Base-by-base conservation (phyloP, 495 filamentous ascomycete species). In the Friedmanniomyces simplex region DNA sequence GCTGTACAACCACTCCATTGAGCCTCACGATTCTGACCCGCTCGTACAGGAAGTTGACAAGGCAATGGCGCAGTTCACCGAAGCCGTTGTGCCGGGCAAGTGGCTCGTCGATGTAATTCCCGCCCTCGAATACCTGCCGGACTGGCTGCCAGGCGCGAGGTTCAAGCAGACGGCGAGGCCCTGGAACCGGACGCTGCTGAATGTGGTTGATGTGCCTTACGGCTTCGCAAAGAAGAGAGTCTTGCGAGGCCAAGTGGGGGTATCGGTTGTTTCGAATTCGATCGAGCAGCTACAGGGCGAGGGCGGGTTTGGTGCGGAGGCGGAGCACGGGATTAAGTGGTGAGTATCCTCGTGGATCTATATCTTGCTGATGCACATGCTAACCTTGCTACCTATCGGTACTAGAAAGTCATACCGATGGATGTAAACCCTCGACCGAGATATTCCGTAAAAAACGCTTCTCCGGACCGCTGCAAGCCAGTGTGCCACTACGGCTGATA, bases 301-400 rank as follows among this genome's bases (percentile, higher is more conserved):
- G 0, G 52, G 61, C 0, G 61, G 64, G 5, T 57, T 55, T 0
- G 60, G 66, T 6, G 65, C 65, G 0, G 65, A 74, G 25, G 66
- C 67, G 16, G 66, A 73, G 32, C 60, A 63, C 8, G 67, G 73
- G 7, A 25, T 42, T 34, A 78, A 76, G 55, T 76, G 72, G 73
- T 64, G 73, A 18, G 74, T 79, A 4, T 75, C 71, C n/a, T 73
- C 74, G n/a, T n/a, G n/a, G n/a, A n/a, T 0, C 61, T 85, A 0
- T 77, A 82, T 34, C 72, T 77, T 24, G 82, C n/a, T n/a, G n/a
- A n/a, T n/a, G n/a, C n/a, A n/a, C n/a, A n/a, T n/a, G n/a, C n/a
- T n/a, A n/a, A n/a, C n/a, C n/a, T n/a, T n/a, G n/a, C n/a, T n/a
- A n/a, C n/a, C n/a, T n/a, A n/a, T n/a, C n/a, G n/a, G n/a, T n/a